These are phyloP conservation scores for Trichoderma virens DNA, from an alignment of 495 filamentous ascomycete genomes.

Conservation along the genomic window DNA sequence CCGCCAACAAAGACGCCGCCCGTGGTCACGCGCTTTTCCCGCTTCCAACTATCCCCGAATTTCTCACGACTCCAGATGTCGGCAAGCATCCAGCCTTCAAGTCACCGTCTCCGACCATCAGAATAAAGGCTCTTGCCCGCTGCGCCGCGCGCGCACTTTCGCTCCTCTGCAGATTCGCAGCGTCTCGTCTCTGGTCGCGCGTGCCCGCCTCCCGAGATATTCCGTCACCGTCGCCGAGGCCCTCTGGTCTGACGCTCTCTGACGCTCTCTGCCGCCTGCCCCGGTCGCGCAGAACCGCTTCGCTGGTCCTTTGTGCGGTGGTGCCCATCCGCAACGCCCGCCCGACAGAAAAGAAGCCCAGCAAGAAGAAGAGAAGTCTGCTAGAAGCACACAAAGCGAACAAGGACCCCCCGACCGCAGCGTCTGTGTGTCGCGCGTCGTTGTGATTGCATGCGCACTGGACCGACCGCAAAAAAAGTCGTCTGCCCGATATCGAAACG, in stretches of 20 bases:
- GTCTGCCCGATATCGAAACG: neutral
- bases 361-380: neutral
- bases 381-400: no score
- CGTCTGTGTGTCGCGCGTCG: conserved; percentile 2
- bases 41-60: conserved; percentile 4
- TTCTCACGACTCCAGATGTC: neutral
- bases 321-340: no score
- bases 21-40: conserved; percentile 9
- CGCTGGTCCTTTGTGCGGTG: neutral
- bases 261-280: neutral
- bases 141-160: conserved; percentile 2
- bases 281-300: neutral
- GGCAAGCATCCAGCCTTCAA: neutral
- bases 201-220: neutral
- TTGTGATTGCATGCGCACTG: conserved; percentile 4
- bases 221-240: neutral
- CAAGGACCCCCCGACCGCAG: neutral
- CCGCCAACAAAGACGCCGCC: neutral
- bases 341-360: neutral
- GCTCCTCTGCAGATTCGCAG: neutral
- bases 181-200: neutral
- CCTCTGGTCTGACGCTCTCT: neutral
- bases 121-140: neutral
- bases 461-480: neutral
- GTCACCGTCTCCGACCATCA: neutral